A percentile compares a stretch with the other conserved stretches of the same genome.
Evolutionary conservation across 768 basidiomycete species (phyloP).

Genomic region (Lyophyllum semitale): DNA sequence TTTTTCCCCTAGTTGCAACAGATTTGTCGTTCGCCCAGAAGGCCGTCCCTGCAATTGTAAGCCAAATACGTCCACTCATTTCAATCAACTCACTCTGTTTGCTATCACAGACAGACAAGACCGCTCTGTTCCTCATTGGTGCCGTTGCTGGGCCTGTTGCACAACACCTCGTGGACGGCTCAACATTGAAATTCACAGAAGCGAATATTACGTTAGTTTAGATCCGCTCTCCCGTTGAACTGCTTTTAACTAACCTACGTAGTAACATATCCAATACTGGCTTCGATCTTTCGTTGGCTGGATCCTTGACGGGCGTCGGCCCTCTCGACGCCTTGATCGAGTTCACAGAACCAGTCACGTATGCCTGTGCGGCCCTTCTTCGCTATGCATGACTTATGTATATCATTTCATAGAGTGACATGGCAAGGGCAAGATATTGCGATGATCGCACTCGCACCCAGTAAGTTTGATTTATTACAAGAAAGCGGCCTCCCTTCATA

Average conservation of each 20-base stretch:
- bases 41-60: slow-evolving; percentile 55
- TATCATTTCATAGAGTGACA: slow-evolving; percentile 42
- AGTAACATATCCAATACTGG: slow-evolving; percentile 61
- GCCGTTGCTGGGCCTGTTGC: slow-evolving; percentile 68
- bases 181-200: slow-evolving; percentile 52
- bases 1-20: slow-evolving; percentile 44
- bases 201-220: slow-evolving; percentile 58
- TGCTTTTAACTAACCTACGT: background rate
- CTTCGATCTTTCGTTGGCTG: slow-evolving; percentile 61
- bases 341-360: slow-evolving; percentile 65
- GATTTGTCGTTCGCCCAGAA: slow-evolving; percentile 59
- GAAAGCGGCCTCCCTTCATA: background rate
- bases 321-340: slow-evolving; percentile 71
- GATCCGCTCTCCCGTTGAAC: background rate
- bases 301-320: slow-evolving; percentile 62
- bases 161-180: slow-evolving; percentile 62
- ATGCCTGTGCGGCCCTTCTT: slow-evolving; percentile 19
- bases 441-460: slow-evolving; percentile 58
- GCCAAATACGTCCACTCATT: slow-evolving; percentile 12
- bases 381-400: background rate
- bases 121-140: slow-evolving; percentile 68
- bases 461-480: slow-evolving; percentile 30
- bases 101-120: slow-evolving; percentile 53
- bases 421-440: slow-evolving; percentile 70
- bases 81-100: background rate